A percentile compares a stretch with the other conserved stretches of the same genome.
Evolutionary conservation across 139 green algal genomes (phyloP).

Genomic region (Auxenochlorella protothecoides): DNA sequence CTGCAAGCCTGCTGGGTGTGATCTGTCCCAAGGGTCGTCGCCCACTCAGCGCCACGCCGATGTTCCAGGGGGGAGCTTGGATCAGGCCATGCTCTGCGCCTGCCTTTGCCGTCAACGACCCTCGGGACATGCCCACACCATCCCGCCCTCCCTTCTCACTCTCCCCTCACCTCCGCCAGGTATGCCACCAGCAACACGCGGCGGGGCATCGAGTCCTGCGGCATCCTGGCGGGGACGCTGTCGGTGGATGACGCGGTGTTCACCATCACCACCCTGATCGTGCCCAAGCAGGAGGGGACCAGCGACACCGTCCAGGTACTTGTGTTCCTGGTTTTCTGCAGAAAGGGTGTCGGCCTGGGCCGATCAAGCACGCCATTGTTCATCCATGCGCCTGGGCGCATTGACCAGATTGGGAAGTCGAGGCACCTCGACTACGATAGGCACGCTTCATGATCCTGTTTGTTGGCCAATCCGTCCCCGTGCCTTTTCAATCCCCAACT

Average conservation of each 20-base stretch:
- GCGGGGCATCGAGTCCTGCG: slow-evolving; percentile 74
- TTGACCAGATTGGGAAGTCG: background rate
- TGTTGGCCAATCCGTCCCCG: too few species aligned
- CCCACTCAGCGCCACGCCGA: too few species aligned
- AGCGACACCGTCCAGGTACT: slow-evolving; percentile 55
- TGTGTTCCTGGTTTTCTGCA: too few species aligned
- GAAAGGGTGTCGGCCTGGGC: too few species aligned
- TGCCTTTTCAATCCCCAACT: too few species aligned
- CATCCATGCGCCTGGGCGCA: too few species aligned
- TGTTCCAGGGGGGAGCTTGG: too few species aligned
- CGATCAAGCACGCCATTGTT: too few species aligned
- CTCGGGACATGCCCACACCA: too few species aligned
- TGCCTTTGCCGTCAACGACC: background rate
- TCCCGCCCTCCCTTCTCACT: background rate
- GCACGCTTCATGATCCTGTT: too few species aligned
- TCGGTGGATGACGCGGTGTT: slow-evolving; percentile 56
- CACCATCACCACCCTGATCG: slow-evolving; percentile 77
- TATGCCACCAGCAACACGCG: slow-evolving; percentile 49
- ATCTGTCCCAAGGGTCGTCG: too few species aligned
- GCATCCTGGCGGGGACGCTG: slow-evolving; percentile 72
- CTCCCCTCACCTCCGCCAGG: slow-evolving; percentile 5
- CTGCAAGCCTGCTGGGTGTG: too few species aligned
- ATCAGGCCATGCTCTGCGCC: background rate
- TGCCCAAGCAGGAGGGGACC: slow-evolving; percentile 86
- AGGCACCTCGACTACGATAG: background rate